A percentile compares a stretch with the other conserved stretches of the same genome.
phyloP scores from a whole-genome alignment of 2,329 filamentous ascomycete species.

The Epichloe amarillans region DNA sequence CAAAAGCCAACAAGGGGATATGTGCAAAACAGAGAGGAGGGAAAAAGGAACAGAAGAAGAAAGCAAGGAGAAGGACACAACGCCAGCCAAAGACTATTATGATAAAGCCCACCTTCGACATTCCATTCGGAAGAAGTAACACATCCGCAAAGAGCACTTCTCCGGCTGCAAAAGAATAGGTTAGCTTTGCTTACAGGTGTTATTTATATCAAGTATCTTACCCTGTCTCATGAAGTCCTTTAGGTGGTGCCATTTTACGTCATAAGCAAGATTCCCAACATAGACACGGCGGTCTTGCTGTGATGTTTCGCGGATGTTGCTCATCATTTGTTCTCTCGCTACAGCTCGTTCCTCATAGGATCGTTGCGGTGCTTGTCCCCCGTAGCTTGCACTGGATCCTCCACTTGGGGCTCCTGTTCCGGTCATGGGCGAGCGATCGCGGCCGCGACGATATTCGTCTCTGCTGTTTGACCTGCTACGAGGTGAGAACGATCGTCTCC shows the following conservation, averaged over 20 bases:
- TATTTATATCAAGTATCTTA: constrained; percentile 35
- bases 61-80: constrained; percentile 23
- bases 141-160: constrained; percentile 99
- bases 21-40: constrained; percentile 35
- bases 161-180: constrained; percentile 54
- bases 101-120: constrained; percentile 99
- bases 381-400: constrained; percentile 56
- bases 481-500: constrained; percentile 66
- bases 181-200: constrained; percentile 22
- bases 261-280: constrained; percentile 96
- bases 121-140: constrained; percentile 98
- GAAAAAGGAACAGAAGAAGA: constrained; percentile 42
- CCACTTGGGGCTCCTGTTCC: constrained; percentile 54
- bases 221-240: constrained; percentile 99
- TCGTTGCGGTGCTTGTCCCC: constrained; percentile 49
- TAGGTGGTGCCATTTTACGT: constrained; percentile 99
- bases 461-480: constrained; percentile 63
- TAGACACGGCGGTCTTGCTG: constrained; percentile 99
- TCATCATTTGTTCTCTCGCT: constrained; percentile 93
- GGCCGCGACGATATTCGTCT: constrained; percentile 63
- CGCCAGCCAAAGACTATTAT: constrained; percentile 72
- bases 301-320: constrained; percentile 80
- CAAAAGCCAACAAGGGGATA: constrained; percentile 50
- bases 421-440: constrained; percentile 76
- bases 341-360: constrained; percentile 71